Base-by-base conservation (phyloP, 1,284 basidiomycete genomes). In the Coniophora puteana region DNA sequence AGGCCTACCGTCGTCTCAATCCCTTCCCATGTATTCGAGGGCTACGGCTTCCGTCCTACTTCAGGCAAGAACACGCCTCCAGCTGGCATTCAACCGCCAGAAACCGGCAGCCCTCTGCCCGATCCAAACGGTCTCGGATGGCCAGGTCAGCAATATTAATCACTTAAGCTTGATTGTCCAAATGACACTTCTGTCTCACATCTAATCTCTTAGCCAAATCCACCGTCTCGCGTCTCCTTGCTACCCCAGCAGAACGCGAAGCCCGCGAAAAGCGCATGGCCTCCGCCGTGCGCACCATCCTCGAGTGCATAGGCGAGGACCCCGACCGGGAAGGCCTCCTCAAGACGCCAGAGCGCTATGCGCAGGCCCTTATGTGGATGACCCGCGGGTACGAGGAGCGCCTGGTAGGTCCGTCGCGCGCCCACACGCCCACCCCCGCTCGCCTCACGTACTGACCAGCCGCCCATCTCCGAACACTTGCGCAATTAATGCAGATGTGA, bases 341-440 rank as follows among this genome's bases (percentile, higher is more conserved):
- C 36, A 80, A 85, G 51, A 99, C 96, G 1, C 96, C 96, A 12
- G 91, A 95, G 55, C 78, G 96, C 31, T 99, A 98, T 66, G 95
- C 94, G 22, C 90, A 99, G 64, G 94, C 96, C 21, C 71, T 99
- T 40, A 81, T 99, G 72, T 99, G 93, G 93, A 97, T 99, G 94
- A 99, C 96, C 25, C 86, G 89, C 57, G 96, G 96, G 3, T 99
- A 99, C 67, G 96, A 98, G 61, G 94, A 98, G 63, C 79, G 90
- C 50, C 67, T 99, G 49, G 80, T 83, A 65, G 90, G 92, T 91
- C 46, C 44, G 45, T 40, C 44, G 41, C 23, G 41, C 29, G 36
- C 51, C 51, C 36, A 46, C 43, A 26, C 36, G 41, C 37, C 33
- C 47, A 39, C 43, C 44, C 14, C 33, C 26, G 25, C 36, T 21